phyloP scores from a whole-genome alignment of 176 grass and related monocot genomes.

The Oropetium thomaeum region DNA sequence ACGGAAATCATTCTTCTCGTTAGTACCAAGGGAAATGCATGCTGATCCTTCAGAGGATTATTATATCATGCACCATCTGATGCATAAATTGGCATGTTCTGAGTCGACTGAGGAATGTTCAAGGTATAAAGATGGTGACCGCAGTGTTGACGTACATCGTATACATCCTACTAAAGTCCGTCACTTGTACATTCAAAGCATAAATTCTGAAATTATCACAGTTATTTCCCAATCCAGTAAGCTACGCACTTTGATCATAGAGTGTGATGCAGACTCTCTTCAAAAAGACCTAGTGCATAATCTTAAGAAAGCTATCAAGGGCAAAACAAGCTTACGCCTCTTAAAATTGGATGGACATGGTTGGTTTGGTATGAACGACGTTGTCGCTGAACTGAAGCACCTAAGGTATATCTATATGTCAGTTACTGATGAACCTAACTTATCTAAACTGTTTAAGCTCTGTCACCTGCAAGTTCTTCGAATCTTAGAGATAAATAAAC shows the following conservation, averaged over 20 bases:
- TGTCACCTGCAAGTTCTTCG: conserved; percentile 27
- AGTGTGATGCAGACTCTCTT: neutral
- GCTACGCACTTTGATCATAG: conserved; percentile 41
- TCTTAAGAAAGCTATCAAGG: conserved; percentile 18
- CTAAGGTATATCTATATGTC: conserved; percentile 37
- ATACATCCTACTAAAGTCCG: conserved; percentile 16
- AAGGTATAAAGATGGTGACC: neutral
- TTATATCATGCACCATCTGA: conserved; percentile 32
- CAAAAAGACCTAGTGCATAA: neutral
- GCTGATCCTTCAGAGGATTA: conserved; percentile 12
- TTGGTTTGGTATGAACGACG: conserved; percentile 28
- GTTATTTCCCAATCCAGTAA: conserved; percentile 24
- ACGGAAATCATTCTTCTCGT: conserved; percentile 38
- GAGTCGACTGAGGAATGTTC: conserved; percentile 36
- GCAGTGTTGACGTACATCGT: neutral
- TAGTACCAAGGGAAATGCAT: conserved; percentile 17
- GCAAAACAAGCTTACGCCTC: conserved; percentile 29
- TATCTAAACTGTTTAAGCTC: conserved; percentile 33
- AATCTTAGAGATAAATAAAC: conserved; percentile 9
- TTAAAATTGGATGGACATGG: conserved; percentile 1
- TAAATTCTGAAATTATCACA: neutral
- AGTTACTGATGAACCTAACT: neutral
- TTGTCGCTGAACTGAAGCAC: conserved; percentile 37
- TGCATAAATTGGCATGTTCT: conserved; percentile 30
- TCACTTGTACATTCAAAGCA: conserved; percentile 29